Conservation (phyloP, 2,329 filamentous ascomycete genomes). For the Diaporthe sp. region DNA sequence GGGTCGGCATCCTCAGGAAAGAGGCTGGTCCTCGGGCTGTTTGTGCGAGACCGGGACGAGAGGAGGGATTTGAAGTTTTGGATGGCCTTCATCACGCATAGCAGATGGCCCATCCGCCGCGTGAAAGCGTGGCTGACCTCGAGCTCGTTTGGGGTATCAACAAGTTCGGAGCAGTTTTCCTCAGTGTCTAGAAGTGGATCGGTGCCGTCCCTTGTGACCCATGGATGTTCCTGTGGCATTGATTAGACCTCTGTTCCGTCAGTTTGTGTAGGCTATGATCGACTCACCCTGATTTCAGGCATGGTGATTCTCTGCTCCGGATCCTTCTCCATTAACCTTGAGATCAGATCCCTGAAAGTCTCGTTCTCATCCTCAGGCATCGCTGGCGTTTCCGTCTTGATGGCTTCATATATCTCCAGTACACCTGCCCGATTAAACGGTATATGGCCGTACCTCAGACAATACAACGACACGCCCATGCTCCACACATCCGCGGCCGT, state of each 20-base stretch:
- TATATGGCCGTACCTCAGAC: conserved; percentile 87
- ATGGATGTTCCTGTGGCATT: conserved; percentile 80
- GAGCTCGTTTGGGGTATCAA: conserved; percentile 88
- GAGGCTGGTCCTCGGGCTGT: conserved; percentile 49
- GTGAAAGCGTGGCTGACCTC: conserved; percentile 95
- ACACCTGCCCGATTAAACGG: conserved; percentile 87
- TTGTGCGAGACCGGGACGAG: conserved; percentile 37
- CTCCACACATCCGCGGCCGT: conserved; percentile 97
- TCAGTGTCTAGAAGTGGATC: conserved; percentile 85
- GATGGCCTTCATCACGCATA: conserved; percentile 93
- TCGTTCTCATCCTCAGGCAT: conserved; percentile 76
- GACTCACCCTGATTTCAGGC: conserved; percentile 81
- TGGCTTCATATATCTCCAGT: conserved; percentile 90
- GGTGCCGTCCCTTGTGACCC: conserved; percentile 86
- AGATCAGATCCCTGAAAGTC: conserved; percentile 82
- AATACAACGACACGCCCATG: conserved; percentile 96
- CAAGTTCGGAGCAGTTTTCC: conserved; percentile 86
- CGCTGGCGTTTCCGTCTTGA: conserved; percentile 77
- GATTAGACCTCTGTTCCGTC: conserved; percentile 44
- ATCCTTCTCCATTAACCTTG: conserved; percentile 84
- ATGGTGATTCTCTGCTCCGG: conserved; percentile 87
- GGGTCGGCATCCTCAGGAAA: conserved; percentile 45
- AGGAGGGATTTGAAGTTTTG: conserved; percentile 87
- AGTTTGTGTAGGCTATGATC: not conserved
- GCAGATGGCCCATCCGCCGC: conserved; percentile 85